Evolutionary conservation across 1,284 basidiomycete genomes (phyloP), one percentile per base, ranked within the genome.

Genomic region (Malassezia brasiliensis): DNA sequence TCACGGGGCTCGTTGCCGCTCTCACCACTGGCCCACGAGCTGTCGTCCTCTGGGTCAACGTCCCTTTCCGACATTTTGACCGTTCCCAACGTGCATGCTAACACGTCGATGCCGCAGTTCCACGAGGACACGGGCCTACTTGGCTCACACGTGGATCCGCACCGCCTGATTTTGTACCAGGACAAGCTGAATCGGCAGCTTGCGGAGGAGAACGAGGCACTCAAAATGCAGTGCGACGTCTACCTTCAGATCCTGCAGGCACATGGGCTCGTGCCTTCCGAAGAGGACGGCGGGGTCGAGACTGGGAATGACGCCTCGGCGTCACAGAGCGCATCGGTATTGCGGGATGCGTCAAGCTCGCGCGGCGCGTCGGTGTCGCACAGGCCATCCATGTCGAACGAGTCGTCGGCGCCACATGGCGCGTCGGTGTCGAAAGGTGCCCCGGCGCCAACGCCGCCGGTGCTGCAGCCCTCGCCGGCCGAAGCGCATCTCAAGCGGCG

Each of bases 111-210:
- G 25, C 47, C 47, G 14, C 35, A 22, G 20, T 3, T 36, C 4
- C n/a, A 19, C 38, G 35, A 20, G 19, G 17, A 25, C 17, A 28
- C 11, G 7, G 45, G 31, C 14, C 31, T 35, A 15, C 10, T 47
- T 6, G 30, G 28, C n/a, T 19, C 49, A 11, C 55, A 52, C 31
- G 49, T 57, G 4, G 55, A 57, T 20, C 38, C 51, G 1, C 20
- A 52, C 22, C 50, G 55, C 8, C 47, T 57, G 4, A 28, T 52
- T 5, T 14, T 48, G 36, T 57, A 57, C 46, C 55, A 57, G 30
- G 49, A 57, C 50, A 45, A 57, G 15, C 34, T 57, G 14, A 57
- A 57, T 20, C 36, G 36, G 37, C 40, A 46, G 28, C 55, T 57
- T 10, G 51, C 55, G 5, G 20, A 31, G 2, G 55, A 57, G 22